phyloP scores from a whole-genome alignment of 768 basidiomycete genomes.

The Cyclocybe aegerita region DNA sequence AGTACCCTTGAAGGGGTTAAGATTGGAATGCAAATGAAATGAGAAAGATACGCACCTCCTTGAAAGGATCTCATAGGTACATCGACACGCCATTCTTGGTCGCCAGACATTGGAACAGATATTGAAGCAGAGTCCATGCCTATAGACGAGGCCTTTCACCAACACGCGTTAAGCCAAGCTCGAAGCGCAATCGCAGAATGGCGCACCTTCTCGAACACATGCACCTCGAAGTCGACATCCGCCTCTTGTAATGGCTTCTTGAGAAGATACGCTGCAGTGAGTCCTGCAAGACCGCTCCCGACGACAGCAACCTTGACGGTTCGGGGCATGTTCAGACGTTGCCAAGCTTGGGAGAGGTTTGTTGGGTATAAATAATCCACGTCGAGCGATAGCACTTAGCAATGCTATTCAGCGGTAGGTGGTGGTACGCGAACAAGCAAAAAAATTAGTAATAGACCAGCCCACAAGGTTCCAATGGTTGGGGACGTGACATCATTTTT shows the following conservation, averaged over 20 bases:
- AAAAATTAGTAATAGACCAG: too few species aligned
- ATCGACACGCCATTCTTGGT: conserved; percentile 57
- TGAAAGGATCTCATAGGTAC: conserved; percentile 85
- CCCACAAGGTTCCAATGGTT: too few species aligned
- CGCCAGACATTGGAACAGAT: conserved; percentile 38
- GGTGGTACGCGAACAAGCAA: too few species aligned
- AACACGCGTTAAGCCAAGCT: neutral
- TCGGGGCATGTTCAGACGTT: conserved; percentile 25
- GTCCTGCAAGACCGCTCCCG: conserved; percentile 72
- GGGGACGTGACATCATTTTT: too few species aligned
- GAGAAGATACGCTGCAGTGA: conserved; percentile 66
- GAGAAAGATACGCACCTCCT: conserved; percentile 49
- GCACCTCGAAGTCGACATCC: conserved; percentile 59
- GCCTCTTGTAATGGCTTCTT: conserved; percentile 28
- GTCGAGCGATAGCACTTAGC: too few species aligned
- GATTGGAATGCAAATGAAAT: neutral
- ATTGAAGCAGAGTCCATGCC: conserved; percentile 73
- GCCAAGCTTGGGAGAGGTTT: neutral
- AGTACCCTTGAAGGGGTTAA: conserved; percentile 54
- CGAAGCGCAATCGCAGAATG: neutral
- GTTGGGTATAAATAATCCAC: neutral
- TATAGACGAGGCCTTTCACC: conserved; percentile 50
- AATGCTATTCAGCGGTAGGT: too few species aligned
- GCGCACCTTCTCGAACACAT: conserved; percentile 73
- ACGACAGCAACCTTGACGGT: conserved; percentile 66